These are phyloP conservation scores for Zygotorulaspora florentina DNA, from an alignment of 805 yeast genomes.

Conservation along the genomic window DNA sequence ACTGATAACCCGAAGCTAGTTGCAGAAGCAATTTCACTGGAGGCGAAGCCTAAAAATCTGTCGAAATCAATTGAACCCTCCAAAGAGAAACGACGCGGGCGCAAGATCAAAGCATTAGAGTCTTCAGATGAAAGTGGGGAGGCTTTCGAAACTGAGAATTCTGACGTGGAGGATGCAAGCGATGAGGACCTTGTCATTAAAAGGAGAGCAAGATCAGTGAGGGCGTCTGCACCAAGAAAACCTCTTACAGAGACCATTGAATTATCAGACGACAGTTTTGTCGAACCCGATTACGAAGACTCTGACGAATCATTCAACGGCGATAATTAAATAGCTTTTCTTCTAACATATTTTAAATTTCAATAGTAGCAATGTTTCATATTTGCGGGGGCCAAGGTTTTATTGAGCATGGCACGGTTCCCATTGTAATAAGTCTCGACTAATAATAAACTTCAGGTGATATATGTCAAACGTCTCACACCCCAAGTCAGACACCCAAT, in stretches of 20 bases:
- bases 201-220: constrained; percentile 19
- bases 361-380: no score
- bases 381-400: no score
- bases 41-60: no score
- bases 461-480: no score
- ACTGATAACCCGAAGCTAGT: not conserved
- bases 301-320: constrained; percentile 24
- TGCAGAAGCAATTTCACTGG: no score
- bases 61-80: not conserved
- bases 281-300: constrained; percentile 22
- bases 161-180: constrained; percentile 14
- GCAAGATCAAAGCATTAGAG: constrained; percentile 8
- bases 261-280: constrained; percentile 29
- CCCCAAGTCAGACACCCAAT: no score
- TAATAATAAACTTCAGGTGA: no score
- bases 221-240: constrained; percentile 16
- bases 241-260: constrained; percentile 21
- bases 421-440: no score
- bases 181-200: constrained; percentile 13
- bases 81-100: not conserved
- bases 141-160: no score
- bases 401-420: no score
- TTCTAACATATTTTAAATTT: not conserved
- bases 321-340: constrained; percentile 9
- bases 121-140: constrained; percentile 28